A percentile compares a stretch with the other conserved stretches of the same genome.
These are phyloP conservation scores for Aspergillus carlsbadensis DNA, from an alignment of 495 filamentous ascomycete genomes.

Conservation along the genomic window DNA sequence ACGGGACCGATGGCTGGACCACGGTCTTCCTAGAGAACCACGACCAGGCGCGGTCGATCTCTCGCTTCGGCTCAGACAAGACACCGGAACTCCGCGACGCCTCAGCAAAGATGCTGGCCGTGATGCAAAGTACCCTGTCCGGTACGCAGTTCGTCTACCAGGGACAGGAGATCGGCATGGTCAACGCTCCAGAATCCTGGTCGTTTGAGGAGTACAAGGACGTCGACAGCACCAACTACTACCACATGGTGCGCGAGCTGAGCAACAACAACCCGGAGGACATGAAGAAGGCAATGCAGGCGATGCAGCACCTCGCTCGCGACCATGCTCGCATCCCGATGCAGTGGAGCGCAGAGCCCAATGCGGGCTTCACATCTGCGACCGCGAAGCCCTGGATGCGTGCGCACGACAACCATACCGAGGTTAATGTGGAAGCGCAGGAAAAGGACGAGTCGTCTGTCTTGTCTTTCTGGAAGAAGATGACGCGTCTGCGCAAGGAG, in stretches of 20 bases:
- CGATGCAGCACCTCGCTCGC: conserved; percentile 23
- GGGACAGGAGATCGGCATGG: conserved; percentile 75
- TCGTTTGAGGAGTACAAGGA: conserved; percentile 67
- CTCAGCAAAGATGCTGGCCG: conserved; percentile 62
- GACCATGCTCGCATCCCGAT: conserved; percentile 56
- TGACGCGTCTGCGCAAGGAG: conserved; percentile 54
- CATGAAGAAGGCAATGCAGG: neutral
- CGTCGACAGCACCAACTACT: conserved; percentile 65
- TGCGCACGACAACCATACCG: conserved; percentile 48
- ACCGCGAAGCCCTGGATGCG: conserved; percentile 60
- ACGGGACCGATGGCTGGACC: conserved; percentile 67
- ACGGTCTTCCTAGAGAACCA: conserved; percentile 73
- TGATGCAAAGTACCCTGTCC: conserved; percentile 54
- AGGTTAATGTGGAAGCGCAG: conserved; percentile 49
- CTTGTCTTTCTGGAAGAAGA: conserved; percentile 50
- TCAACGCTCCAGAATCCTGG: conserved; percentile 65
- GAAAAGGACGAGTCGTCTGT: conserved; percentile 43
- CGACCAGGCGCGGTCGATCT: conserved; percentile 63
- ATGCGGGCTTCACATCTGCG: conserved; percentile 48
- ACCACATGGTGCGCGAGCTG: conserved; percentile 36
- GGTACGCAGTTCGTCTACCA: conserved; percentile 75
- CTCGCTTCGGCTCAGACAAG: conserved; percentile 52
- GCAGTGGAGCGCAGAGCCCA: conserved; percentile 46
- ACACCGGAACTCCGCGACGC: conserved; percentile 40
- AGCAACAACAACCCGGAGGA: conserved; percentile 29